phyloP scores from a whole-genome alignment of 305 asterid genomes.

The Solanum aculeatissimum region DNA sequence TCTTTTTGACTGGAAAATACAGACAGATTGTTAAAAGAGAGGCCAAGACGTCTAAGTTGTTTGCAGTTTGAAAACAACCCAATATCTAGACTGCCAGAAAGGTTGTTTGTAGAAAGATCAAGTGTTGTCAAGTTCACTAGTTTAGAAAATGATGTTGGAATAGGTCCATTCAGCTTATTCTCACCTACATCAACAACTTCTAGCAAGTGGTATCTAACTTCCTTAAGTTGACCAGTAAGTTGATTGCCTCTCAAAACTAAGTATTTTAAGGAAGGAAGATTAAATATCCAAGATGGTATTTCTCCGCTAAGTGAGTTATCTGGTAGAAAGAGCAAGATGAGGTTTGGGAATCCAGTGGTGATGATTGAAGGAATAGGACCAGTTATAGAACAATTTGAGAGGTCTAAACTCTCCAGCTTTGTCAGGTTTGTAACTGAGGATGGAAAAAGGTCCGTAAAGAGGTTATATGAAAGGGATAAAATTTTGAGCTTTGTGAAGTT shows the following conservation, averaged over 20 bases:
- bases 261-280: background rate
- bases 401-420: background rate
- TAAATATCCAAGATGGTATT: conserved; percentile 5
- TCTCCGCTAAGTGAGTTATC: conserved; percentile 4
- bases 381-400: background rate
- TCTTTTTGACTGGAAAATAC: background rate
- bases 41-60: background rate
- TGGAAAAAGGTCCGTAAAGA: conserved; percentile 4
- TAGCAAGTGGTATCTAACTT: background rate
- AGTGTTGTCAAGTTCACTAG: conserved; percentile 15
- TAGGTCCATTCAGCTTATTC: conserved; percentile 4
- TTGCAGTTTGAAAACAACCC: background rate
- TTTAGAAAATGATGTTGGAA: conserved; percentile 5
- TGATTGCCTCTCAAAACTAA: background rate
- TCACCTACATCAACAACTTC: background rate
- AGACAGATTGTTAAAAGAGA: background rate
- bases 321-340: conserved; percentile 11
- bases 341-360: conserved; percentile 3
- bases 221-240: background rate
- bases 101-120: conserved; percentile 16
- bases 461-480: background rate
- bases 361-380: background rate
- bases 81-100: conserved; percentile 4
- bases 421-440: background rate
- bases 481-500: background rate